A percentile compares a stretch with the other conserved stretches of the same genome.
phyloP scores from a whole-genome alignment of 768 basidiomycete species.

The Russula abietina region DNA sequence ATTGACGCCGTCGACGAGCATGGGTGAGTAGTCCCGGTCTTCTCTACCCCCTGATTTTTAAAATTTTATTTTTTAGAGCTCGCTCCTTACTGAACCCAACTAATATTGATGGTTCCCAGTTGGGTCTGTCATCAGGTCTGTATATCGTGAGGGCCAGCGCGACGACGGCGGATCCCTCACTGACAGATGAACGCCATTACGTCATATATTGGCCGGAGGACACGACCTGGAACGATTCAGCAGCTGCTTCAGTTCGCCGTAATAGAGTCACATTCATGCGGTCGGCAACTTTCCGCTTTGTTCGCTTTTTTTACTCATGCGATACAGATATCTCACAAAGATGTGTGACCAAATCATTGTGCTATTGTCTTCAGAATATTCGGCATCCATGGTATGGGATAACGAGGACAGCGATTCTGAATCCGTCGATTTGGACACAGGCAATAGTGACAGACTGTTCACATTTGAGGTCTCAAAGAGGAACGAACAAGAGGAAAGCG shows the following conservation, averaged over 20 bases:
- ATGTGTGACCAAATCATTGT: constrained; percentile 51
- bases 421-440: constrained; percentile 35
- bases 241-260: constrained; percentile 39
- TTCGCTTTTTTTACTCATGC: background rate
- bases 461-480: constrained; percentile 51
- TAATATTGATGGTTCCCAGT: constrained; percentile 18
- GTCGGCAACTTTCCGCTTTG: constrained; percentile 29
- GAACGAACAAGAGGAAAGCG: constrained; percentile 49
- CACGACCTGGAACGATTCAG: constrained; percentile 51
- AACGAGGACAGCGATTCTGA: constrained; percentile 28
- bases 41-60: background rate
- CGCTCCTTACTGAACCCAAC: constrained; percentile 22
- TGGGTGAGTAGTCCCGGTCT: constrained; percentile 34
- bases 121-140: constrained; percentile 45
- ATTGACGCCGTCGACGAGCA: constrained; percentile 35
- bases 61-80: constrained; percentile 23
- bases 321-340: constrained; percentile 9
- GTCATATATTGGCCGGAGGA: constrained; percentile 60
- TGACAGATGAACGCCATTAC: constrained; percentile 34
- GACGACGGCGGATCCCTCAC: background rate
- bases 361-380: constrained; percentile 47
- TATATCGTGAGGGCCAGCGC: constrained; percentile 35
- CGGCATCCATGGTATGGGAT: constrained; percentile 41
- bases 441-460: constrained; percentile 43
- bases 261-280: constrained; percentile 61